Evolutionary conservation across 2,329 filamentous ascomycete genomes (phyloP), one percentile per base, ranked within the genome.

Genomic region (Phoma sp.): DNA sequence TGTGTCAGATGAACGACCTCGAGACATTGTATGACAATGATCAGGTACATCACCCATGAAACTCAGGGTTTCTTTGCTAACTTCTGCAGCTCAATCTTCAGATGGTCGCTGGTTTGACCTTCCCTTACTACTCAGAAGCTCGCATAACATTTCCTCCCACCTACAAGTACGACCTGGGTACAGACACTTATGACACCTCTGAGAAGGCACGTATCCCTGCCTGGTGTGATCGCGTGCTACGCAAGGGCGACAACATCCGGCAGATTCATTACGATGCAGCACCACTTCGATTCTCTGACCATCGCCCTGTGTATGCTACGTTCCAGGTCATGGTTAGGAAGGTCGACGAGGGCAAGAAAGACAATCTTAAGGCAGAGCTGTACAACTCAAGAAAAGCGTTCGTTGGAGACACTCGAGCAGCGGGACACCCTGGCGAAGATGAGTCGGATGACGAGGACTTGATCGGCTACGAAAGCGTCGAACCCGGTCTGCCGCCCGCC

Each of bases 171-270:
- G 91, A 99, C 72, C 81, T 96, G 58, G 92, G 91, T 27, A 90
- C 86, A 3, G 92, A 98, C 73, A 84, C 84, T 47, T 99, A 97
- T 74, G 95, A 99, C 74, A 94, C 90, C 9, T 97, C 94, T 43
- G 94, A 98, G 69, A 99, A 99, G 74, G 87, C 89, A 50, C 88
- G 95, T 15, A 97, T 98, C 59, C 95, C 95, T 2, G 95, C 95
- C 0, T 99, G 95, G 95, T 97, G 93, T 57, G 95, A 99, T 75
- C 90, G 95, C 33, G 90, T 99, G 40, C 79, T 99, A 8, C 88
- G 91, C 55, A 96, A 93, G 77, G 95, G 95, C 7, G 80, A 85
- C 56, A 93, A 92, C 64, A 83, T 99, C 32, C 87, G 88, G 37
- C 95, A 98, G 72, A 80, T 90, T 10, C 84, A 90, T 29, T 99